phyloP scores from a whole-genome alignment of 2,329 filamentous ascomycete species.

The Orbilia quercus region DNA sequence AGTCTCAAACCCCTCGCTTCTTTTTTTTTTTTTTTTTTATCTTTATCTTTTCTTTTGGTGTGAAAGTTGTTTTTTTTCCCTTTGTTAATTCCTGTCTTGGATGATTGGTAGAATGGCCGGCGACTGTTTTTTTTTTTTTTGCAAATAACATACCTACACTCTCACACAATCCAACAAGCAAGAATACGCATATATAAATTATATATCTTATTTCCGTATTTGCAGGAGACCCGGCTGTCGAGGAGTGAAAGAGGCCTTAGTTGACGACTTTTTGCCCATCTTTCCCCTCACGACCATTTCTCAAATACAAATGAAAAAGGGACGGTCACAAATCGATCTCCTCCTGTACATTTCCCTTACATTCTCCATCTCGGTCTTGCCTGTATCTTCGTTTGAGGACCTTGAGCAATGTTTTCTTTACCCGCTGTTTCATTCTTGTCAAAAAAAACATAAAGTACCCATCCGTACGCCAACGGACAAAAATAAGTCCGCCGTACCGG shows the following conservation, averaged over 20 bases:
- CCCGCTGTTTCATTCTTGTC: conserved; percentile 5
- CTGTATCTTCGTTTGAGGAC: conserved; percentile 19
- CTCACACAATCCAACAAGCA: conserved; percentile 32
- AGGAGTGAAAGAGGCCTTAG: neutral
- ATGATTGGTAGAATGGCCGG: conserved; percentile 47
- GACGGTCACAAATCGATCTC: neutral
- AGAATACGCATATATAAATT: conserved; percentile 34
- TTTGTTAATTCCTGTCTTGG: conserved; percentile 12
- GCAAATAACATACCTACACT: neutral
- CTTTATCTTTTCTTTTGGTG: conserved; percentile 8
- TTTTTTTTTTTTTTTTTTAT: conserved; percentile 4
- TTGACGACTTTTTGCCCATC: neutral
- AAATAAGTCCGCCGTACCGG: neutral
- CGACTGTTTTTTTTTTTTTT: conserved; percentile 21
- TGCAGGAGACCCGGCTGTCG: neutral
- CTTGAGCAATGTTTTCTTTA: conserved; percentile 6
- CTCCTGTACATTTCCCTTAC: conserved; percentile 21
- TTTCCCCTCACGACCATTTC: conserved; percentile 18
- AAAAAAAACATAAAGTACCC: conserved; percentile 13
- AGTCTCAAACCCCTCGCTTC: conserved; percentile 36
- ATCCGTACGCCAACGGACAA: neutral
- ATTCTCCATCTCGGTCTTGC: conserved; percentile 5
- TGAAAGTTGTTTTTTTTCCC: conserved; percentile 19
- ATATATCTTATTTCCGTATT: conserved; percentile 18
- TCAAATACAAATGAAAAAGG: neutral